Evolutionary conservation across 768 basidiomycete genomes (phyloP).

Genomic region (Dentipellis fragilis): DNA sequence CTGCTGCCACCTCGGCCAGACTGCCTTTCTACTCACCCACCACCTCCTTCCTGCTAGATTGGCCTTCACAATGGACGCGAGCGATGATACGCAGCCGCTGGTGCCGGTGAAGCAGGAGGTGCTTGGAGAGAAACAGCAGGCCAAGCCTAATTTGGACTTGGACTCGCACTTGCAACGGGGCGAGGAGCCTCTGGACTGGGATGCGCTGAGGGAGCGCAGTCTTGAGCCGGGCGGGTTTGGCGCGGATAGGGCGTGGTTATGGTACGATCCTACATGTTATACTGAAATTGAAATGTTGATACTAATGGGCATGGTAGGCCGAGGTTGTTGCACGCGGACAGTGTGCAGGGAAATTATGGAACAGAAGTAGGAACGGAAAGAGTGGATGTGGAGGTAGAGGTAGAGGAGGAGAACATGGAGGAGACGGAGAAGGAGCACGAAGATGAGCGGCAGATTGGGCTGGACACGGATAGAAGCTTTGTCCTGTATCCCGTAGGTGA

Average conservation of each 20-base stretch:
- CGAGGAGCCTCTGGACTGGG: constrained; percentile 29
- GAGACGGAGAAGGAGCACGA: constrained; percentile 43
- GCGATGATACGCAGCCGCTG: too few relatives aligned
- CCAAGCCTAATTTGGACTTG: too few relatives aligned
- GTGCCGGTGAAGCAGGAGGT: too few relatives aligned
- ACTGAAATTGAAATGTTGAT: constrained; percentile 11
- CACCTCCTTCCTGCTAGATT: too few relatives aligned
- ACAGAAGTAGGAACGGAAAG: too few relatives aligned
- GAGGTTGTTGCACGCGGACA: constrained; percentile 23
- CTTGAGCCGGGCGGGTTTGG: constrained; percentile 59
- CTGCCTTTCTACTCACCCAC: too few relatives aligned
- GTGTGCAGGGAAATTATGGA: too few relatives aligned
- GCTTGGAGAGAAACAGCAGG: too few relatives aligned
- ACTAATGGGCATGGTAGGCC: constrained; percentile 26
- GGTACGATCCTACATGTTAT: constrained; percentile 28
- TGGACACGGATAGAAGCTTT: constrained; percentile 91
- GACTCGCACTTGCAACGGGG: too few relatives aligned
- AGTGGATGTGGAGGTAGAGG: background rate
- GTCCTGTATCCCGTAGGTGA: constrained; percentile 81
- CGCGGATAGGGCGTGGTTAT: constrained; percentile 39
- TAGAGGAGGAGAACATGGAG: constrained; percentile 4
- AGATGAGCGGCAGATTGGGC: constrained; percentile 79
- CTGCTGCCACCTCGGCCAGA: too few relatives aligned
- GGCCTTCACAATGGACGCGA: too few relatives aligned
- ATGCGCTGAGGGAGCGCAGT: constrained; percentile 34